Evolutionary conservation across 768 basidiomycete species (phyloP), one percentile per base, ranked within the genome.

Genomic region (Ephemerocybe angulata): DNA sequence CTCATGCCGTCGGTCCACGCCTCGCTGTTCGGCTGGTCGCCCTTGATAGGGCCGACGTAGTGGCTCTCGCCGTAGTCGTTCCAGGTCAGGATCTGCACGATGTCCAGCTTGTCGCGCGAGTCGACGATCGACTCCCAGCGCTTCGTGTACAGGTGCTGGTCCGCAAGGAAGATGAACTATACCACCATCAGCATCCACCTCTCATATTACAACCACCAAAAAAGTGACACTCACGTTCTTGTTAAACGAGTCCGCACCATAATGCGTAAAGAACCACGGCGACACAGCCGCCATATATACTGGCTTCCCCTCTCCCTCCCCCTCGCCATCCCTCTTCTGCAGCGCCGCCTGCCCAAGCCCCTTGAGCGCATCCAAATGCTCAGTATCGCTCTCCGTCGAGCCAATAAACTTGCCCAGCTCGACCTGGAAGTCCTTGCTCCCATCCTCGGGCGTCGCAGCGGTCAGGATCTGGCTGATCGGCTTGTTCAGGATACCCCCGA

Each of bases 221-320:
- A 5, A 19, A n/a, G 17, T 17, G 28, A 21, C 40, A 70, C 79
- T 53, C 58, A 85, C 84, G 63, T 90, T 90, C 67, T 91, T 90
- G 69, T 90, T 82, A 64, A 79, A 89, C 1, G 80, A 75, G 50
- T 88, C 66, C 11, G 75, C 67, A 25, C 82, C 76, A 64, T 88
- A 90, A 65, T 91, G 88, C 2, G 88, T 87, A 67, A 87, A 90
- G 73, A 91, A 91, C 81, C 85, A 84, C 13, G 88, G 86, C 11
- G 87, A 83, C 27, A 84, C 82, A 13, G 86, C 72, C 5, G 71
- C 80, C 75, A 75, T 79, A 59, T 79, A 80, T 3, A 66, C 61
- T 35, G 54, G 68, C 53, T 70, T 70, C n/a, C n/a, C n/a, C n/a
- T n/a, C n/a, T n/a, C n/a, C n/a, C 15, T 54, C 62, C 28, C 64